Base-by-base conservation (phyloP, 108 stramenopile genomes). In the Skeletonema potamos region DNA sequence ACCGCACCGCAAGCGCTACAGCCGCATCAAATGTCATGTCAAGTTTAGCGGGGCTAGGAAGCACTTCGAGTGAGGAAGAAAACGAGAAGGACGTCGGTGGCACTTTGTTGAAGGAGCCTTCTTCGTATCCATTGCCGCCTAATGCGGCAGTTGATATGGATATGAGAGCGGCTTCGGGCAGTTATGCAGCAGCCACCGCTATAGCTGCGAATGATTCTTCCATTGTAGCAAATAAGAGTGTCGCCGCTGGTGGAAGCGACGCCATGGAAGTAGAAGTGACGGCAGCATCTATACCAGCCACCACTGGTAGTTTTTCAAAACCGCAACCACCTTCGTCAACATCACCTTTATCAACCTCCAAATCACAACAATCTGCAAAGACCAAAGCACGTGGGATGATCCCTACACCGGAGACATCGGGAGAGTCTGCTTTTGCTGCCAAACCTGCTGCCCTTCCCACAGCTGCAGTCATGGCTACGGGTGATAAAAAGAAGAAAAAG, bases 401-500 rank as follows among this genome's bases (percentile, higher is more conserved):
- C 22, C 8, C 48, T n/a, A 22, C 48, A 51, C 48, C 22, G 1
- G 48, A 51, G 48, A 8, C 48, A 24, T 51, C 48, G 15, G 48
- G 15, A 22, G 48, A 51, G 20, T 22, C 48, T 22, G 48, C 18
- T 15, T 41, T n/a, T 20, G 48, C 48, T 9, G 20, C 48, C 22
- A 51, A 51, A 22, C 48, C 48, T 2, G 48, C 48, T 8, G 18
- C 48, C 22, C 18, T 22, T 22, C 48, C 48, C 6, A 9, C 48
- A 24, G 48, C 48, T 51, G 22, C 48, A 20, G 22, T 20, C 7
- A 22, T 9, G 7, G 46, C 46, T 7, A 20, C 1, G 2, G 26
- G 18, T 48, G 18, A 24, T 11, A 27, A 64, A 27, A 64, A 34
- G n/a, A 63, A 46, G 36, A 41, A 29, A 17, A 64, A 71, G 41